Conservation (phyloP, 2,329 filamentous ascomycete genomes). For the Apiospora aurea region DNA sequence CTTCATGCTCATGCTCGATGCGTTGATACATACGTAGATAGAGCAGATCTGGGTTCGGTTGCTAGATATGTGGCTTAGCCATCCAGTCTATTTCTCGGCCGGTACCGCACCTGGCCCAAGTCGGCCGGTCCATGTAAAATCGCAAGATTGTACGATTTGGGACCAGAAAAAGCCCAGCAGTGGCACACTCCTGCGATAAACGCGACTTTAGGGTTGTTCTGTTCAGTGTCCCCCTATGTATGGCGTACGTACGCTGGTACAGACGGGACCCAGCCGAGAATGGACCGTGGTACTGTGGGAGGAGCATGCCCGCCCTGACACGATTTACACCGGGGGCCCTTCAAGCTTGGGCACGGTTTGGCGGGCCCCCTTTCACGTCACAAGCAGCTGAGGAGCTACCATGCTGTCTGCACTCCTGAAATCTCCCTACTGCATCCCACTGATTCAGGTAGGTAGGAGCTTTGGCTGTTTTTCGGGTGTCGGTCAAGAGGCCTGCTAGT, state of each 20-base stretch:
- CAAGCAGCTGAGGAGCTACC: neutral
- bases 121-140: slow-evolving; percentile 4
- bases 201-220: neutral
- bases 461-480: neutral
- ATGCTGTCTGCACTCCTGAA: slow-evolving; percentile 5
- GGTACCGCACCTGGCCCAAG: neutral
- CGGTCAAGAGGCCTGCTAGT: neutral
- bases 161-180: neutral
- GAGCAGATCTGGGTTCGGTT: neutral
- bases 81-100: neutral
- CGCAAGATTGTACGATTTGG: neutral
- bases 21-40: neutral
- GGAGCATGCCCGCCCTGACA: slow-evolving; percentile 12
- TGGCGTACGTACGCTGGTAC: neutral
- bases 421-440: slow-evolving; percentile 15
- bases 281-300: slow-evolving; percentile 11
- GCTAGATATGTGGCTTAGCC: neutral
- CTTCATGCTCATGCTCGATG: slow-evolving; percentile 2
- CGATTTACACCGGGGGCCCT: slow-evolving; percentile 15
- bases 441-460: slow-evolving; percentile 5
- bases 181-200: slow-evolving; percentile 8
- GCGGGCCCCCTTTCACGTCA: neutral
- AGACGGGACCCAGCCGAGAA: slow-evolving; percentile 1
- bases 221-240: neutral
- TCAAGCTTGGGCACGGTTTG: neutral